Evolutionary conservation across 2,329 filamentous ascomycete genomes (phyloP).

Genomic region (Parafenestella ontariensis): DNA sequence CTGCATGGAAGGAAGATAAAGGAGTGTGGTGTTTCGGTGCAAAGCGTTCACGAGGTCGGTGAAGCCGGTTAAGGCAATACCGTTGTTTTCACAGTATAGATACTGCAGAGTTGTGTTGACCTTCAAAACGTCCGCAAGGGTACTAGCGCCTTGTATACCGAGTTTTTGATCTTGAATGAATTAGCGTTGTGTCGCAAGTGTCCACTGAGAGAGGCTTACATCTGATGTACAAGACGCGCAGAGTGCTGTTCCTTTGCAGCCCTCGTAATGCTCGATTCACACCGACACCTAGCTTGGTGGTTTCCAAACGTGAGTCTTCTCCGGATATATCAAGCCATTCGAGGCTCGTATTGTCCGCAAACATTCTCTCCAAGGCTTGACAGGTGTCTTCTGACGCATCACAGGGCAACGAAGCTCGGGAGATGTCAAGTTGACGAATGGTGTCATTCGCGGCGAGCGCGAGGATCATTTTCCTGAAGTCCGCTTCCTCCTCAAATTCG

Average conservation of each 20-base stretch:
- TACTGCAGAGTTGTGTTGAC: conserved; percentile 68
- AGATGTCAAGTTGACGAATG: conserved; percentile 71
- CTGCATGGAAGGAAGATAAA: conserved; percentile 69
- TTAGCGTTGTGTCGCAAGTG: conserved; percentile 17
- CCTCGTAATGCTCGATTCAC: conserved; percentile 71
- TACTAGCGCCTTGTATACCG: conserved; percentile 72
- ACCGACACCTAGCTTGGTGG: conserved; percentile 71
- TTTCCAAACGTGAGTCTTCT: conserved; percentile 74
- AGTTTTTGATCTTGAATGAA: conserved; percentile 64
- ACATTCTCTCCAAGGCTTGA: conserved; percentile 67
- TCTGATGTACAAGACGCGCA: conserved; percentile 70
- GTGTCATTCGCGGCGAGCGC: conserved; percentile 69
- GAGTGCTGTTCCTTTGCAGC: conserved; percentile 67
- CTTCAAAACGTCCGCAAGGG: conserved; percentile 71
- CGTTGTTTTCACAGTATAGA: conserved; percentile 75
- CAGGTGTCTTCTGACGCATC: conserved; percentile 73
- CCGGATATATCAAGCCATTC: conserved; percentile 74
- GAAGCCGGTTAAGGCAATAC: conserved; percentile 73
- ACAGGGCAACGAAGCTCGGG: conserved; percentile 72
- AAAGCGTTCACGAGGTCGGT: conserved; percentile 73
- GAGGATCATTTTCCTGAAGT: conserved; percentile 68
- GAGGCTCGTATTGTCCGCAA: conserved; percentile 71
- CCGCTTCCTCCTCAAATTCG: conserved; percentile 70
- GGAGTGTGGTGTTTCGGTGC: conserved; percentile 68
- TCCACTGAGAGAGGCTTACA: conserved; percentile 31